Percentiles rank a stretch among this genome's conserved stretches.
Conservation (phyloP, 228 moss, liverwort and hornwort species). For the Sphagnum magellanicum region DNA sequence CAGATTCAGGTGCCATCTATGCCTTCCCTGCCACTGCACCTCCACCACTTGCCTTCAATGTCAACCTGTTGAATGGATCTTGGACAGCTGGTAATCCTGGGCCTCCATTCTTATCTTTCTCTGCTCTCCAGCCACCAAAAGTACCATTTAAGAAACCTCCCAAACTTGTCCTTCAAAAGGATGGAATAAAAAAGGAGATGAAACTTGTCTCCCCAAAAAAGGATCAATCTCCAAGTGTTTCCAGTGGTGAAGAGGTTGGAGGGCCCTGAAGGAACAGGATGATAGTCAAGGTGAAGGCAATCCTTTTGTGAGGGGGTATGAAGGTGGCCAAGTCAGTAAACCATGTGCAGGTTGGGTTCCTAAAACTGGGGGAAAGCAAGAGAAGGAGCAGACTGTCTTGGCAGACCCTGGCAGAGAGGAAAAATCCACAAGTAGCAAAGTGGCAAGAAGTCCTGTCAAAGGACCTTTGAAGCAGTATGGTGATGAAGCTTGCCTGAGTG, state of each 20-base stretch:
- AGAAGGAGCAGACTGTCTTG: slow-evolving; percentile 8
- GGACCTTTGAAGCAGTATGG: not conserved
- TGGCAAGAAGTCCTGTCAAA: no score
- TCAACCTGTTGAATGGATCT: slow-evolving; percentile 13
- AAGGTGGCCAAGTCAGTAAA: not conserved
- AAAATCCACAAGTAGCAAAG: no score
- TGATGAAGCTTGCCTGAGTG: slow-evolving; percentile 18
- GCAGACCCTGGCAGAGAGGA: not conserved
- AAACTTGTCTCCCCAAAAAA: slow-evolving; percentile 34
- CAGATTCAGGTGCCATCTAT: slow-evolving; percentile 20
- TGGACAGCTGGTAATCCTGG: slow-evolving; percentile 25
- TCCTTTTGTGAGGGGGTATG: not conserved
- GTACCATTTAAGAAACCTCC: slow-evolving; percentile 45
- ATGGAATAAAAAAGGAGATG: slow-evolving; percentile 42
- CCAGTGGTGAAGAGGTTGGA: slow-evolving; percentile 32
- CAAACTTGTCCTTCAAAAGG: slow-evolving; percentile 41
- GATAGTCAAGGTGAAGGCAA: slow-evolving; percentile 11
- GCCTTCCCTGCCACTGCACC: slow-evolving; percentile 20
- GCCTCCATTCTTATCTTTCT: slow-evolving; percentile 31
- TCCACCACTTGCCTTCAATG: slow-evolving; percentile 16
- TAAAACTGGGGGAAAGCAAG: slow-evolving; percentile 10
- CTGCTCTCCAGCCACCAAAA: slow-evolving; percentile 36
- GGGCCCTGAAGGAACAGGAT: slow-evolving; percentile 7
- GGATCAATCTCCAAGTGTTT: slow-evolving; percentile 27
- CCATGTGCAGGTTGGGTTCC: not conserved